A percentile compares a stretch with the other conserved stretches of the same genome.
Evolutionary conservation across 169 alveolate species (phyloP).

Genomic region (Plasmodium vinckei): DNA sequence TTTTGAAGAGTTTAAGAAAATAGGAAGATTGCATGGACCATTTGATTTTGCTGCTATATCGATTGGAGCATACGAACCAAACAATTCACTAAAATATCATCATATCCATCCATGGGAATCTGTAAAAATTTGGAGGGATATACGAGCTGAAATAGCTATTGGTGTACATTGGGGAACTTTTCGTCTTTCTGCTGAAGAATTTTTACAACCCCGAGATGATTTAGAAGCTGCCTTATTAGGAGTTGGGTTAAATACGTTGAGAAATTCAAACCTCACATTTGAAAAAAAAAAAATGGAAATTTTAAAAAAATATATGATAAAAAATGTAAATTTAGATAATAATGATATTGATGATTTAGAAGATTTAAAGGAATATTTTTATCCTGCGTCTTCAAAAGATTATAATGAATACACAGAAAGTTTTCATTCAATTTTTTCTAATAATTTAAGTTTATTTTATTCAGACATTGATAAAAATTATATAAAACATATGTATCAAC

Average conservation of each 20-base stretch:
- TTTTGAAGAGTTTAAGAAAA: slow-evolving; percentile 70
- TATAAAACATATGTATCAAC: slow-evolving; percentile 73
- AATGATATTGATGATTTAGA: slow-evolving; percentile 59
- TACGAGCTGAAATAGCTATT: slow-evolving; percentile 48
- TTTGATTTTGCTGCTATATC: slow-evolving; percentile 64
- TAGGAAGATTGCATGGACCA: slow-evolving; percentile 62
- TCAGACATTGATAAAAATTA: slow-evolving; percentile 57
- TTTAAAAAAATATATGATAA: slow-evolving; percentile 31
- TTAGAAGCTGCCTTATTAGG: slow-evolving; percentile 71
- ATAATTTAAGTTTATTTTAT: slow-evolving; percentile 40
- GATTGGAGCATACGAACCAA: slow-evolving; percentile 73
- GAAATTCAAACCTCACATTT: slow-evolving; percentile 17
- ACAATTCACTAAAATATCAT: slow-evolving; percentile 50
- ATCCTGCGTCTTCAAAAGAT: slow-evolving; percentile 29
- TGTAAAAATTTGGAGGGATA: slow-evolving; percentile 68
- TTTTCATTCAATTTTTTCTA: slow-evolving; percentile 39
- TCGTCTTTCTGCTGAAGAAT: slow-evolving; percentile 62
- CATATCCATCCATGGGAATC: slow-evolving; percentile 76
- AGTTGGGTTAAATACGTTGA: slow-evolving; percentile 7
- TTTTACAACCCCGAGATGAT: slow-evolving; percentile 69
- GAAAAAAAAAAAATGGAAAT: slow-evolving; percentile 31
- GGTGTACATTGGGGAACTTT: slow-evolving; percentile 74
- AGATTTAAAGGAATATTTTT: slow-evolving; percentile 60
- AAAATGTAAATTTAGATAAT: slow-evolving; percentile 6
- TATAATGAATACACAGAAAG: slow-evolving; percentile 50